These are phyloP conservation scores for Calocera viscosa DNA, from an alignment of 768 basidiomycete genomes.

Conservation along the genomic window DNA sequence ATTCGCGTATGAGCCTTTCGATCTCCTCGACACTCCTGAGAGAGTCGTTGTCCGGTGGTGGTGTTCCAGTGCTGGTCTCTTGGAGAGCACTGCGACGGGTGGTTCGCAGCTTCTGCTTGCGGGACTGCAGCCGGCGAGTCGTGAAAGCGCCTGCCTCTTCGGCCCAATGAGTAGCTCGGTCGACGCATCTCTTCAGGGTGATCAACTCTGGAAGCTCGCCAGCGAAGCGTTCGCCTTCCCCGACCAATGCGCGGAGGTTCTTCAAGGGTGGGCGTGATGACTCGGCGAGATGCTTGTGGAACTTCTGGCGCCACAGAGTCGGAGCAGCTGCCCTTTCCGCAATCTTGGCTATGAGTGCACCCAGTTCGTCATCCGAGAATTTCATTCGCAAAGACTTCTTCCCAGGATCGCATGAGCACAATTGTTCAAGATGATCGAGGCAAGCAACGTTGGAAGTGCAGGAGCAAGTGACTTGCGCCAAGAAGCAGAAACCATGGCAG, in stretches of 20 bases:
- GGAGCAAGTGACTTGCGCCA: constrained; percentile 77
- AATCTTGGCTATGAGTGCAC: constrained; percentile 52
- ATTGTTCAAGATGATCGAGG: constrained; percentile 64
- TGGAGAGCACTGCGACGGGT: constrained; percentile 3
- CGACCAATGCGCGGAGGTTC: constrained; percentile 63
- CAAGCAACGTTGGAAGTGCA: constrained; percentile 74
- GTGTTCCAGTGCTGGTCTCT: background rate
- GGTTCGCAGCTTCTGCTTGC: constrained; percentile 40
- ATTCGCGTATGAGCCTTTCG: constrained; percentile 54
- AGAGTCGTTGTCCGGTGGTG: background rate
- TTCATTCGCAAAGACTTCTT: constrained; percentile 61
- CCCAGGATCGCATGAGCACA: constrained; percentile 53
- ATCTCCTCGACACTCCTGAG: constrained; percentile 38
- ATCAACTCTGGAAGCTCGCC: constrained; percentile 58
- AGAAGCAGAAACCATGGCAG: constrained; percentile 91
- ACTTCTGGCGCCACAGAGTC: constrained; percentile 56
- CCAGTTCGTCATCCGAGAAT: constrained; percentile 65
- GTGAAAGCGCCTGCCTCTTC: constrained; percentile 34
- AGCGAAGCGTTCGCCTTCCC: constrained; percentile 80
- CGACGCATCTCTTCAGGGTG: constrained; percentile 65
- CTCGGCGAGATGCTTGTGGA: constrained; percentile 53
- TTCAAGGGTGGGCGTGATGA: constrained; percentile 62
- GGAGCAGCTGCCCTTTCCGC: constrained; percentile 63
- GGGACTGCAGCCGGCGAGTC: constrained; percentile 18
- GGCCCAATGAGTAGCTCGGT: constrained; percentile 75